Percentiles rank a stretch among this genome's conserved stretches.
Conservation (phyloP, 2,329 filamentous ascomycete genomes). For the Aschersonia sp. region DNA sequence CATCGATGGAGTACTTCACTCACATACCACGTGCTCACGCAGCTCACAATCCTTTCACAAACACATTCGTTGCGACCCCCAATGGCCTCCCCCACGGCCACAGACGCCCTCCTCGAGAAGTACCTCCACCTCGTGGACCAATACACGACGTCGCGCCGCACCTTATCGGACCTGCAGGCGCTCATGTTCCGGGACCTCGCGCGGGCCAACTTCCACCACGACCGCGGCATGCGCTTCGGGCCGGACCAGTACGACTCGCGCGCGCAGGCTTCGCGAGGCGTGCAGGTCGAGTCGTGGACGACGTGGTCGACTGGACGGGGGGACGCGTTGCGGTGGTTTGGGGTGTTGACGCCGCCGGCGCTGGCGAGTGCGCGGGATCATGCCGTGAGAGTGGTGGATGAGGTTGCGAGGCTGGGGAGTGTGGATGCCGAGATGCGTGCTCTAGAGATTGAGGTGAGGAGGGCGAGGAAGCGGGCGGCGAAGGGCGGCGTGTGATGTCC, state of each 20-base stretch:
- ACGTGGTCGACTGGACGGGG: too few species aligned
- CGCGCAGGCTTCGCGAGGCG: slow-evolving; percentile 40
- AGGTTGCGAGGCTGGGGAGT: slow-evolving; percentile 40
- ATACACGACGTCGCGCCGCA: slow-evolving; percentile 45
- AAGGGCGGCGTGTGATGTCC: slow-evolving; percentile 22
- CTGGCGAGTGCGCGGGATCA: slow-evolving; percentile 44
- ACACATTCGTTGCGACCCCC: too few species aligned
- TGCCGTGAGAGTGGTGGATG: slow-evolving; percentile 40
- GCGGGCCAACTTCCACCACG: slow-evolving; percentile 62
- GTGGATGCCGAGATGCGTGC: slow-evolving; percentile 45
- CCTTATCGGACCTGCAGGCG: slow-evolving; percentile 39
- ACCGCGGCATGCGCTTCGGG: slow-evolving; percentile 49
- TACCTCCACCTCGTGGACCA: slow-evolving; percentile 54
- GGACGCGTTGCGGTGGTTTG: slow-evolving; percentile 42
- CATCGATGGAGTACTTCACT: too few species aligned
- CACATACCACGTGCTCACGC: too few species aligned
- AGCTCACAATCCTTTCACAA: too few species aligned
- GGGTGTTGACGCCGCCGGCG: slow-evolving; percentile 35
- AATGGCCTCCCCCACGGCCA: slow-evolving; percentile 16
- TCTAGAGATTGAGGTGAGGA: slow-evolving; percentile 56
- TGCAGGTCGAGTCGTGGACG: not conserved
- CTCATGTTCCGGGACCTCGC: slow-evolving; percentile 46
- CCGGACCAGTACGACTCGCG: slow-evolving; percentile 59
- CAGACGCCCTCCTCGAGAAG: slow-evolving; percentile 49
- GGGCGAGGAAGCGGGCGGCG: slow-evolving; percentile 39